These are phyloP conservation scores for Aspergillus carbonarius DNA, from an alignment of 2,329 filamentous ascomycete species.

Conservation along the genomic window DNA sequence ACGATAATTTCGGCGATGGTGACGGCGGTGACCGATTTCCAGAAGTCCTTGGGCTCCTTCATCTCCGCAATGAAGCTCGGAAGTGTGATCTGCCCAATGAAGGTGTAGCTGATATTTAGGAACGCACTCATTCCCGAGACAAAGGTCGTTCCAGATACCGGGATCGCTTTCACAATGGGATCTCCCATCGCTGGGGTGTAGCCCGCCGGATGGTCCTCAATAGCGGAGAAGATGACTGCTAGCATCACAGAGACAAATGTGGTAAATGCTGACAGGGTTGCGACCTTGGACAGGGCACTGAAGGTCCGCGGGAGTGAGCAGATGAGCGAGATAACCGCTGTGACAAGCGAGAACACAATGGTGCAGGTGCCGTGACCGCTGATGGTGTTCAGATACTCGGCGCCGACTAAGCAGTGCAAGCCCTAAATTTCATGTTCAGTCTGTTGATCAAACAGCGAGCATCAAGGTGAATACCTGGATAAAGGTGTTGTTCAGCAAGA, in stretches of 20 bases:
- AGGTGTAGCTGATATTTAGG: conserved; percentile 93
- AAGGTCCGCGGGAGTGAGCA: conserved; percentile 86
- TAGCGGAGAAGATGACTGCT: conserved; percentile 76
- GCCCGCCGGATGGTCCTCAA: conserved; percentile 70
- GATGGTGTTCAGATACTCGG: conserved; percentile 89
- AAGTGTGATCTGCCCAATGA: conserved; percentile 92
- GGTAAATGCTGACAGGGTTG: conserved; percentile 76
- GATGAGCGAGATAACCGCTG: conserved; percentile 72
- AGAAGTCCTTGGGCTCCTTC: conserved; percentile 77
- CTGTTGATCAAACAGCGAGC: background rate
- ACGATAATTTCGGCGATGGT: conserved; percentile 85
- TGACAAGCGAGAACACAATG: conserved; percentile 73
- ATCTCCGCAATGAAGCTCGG: conserved; percentile 96
- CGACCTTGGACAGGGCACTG: conserved; percentile 72
- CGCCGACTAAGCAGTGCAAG: conserved; percentile 78
- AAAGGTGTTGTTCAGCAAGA: conserved; percentile 90
- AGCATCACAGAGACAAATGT: conserved; percentile 87
- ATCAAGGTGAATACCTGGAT: conserved; percentile 60
- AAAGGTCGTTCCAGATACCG: conserved; percentile 71
- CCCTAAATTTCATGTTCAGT: conserved; percentile 47
- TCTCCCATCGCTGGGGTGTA: conserved; percentile 62
- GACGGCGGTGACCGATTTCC: conserved; percentile 87
- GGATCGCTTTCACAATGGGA: conserved; percentile 67
- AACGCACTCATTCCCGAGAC: conserved; percentile 83
- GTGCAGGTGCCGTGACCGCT: conserved; percentile 71